phyloP scores from a whole-genome alignment of 176 grass and related monocot species.

The Musa schizocarpa region DNA sequence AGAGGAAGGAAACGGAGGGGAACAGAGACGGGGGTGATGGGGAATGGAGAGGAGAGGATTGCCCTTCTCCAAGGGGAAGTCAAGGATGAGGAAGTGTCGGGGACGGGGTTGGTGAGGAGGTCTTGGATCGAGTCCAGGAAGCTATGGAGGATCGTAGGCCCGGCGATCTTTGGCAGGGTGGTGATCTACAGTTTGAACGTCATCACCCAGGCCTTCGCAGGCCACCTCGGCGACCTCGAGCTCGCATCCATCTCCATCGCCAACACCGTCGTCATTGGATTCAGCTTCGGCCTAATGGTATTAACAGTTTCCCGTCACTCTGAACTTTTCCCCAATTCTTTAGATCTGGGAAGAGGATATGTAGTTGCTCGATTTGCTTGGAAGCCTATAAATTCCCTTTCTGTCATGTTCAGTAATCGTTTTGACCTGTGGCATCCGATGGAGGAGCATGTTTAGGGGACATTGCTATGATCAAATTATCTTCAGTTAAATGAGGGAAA shows the following conservation, averaged over 20 bases:
- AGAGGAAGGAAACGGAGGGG: no score
- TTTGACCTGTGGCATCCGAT: no score
- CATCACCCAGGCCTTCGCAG: conserved; percentile 92
- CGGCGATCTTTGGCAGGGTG: conserved; percentile 85
- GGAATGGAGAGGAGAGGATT: neutral
- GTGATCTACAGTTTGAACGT: conserved; percentile 92
- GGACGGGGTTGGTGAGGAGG: neutral
- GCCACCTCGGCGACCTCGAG: conserved; percentile 90
- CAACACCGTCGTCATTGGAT: conserved; percentile 82
- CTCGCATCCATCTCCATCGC: conserved; percentile 94
- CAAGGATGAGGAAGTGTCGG: neutral
- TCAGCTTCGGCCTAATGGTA: conserved; percentile 97
- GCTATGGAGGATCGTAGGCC: conserved; percentile 84
- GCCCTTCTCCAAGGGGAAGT: neutral
- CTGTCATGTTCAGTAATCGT: no score
- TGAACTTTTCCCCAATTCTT: no score
- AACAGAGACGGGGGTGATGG: neutral
- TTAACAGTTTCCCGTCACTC: no score
- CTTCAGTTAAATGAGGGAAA: no score
- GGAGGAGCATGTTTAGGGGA: no score
- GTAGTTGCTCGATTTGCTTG: no score
- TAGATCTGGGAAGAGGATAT: no score
- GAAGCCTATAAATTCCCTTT: no score
- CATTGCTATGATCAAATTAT: no score
- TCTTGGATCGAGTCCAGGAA: conserved; percentile 57